These are phyloP conservation scores for Globisporangium sylvaticum DNA, from an alignment of 352 stramenopile species.

Conservation along the genomic window DNA sequence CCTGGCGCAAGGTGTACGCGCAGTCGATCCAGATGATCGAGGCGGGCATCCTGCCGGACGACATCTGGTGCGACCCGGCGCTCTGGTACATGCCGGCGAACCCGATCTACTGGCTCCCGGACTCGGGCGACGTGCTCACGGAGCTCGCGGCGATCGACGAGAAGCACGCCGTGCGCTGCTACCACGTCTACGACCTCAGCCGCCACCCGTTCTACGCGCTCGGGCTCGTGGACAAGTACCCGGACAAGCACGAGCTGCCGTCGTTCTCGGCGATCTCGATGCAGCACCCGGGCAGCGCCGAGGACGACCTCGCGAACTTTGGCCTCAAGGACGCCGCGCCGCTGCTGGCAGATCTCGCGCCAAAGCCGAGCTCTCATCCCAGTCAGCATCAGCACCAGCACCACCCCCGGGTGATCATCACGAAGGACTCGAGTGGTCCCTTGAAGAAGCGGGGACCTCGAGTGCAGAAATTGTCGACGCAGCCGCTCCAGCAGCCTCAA, in stretches of 20 bases:
- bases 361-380: background rate
- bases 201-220: conserved; percentile 23
- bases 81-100: conserved; percentile 45
- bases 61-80: conserved; percentile 39
- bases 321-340: conserved; percentile 6
- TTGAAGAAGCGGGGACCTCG: conserved; percentile 1
- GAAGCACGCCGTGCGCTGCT: conserved; percentile 25
- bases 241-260: conserved; percentile 17
- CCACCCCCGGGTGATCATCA: conserved; percentile 6
- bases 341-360: background rate
- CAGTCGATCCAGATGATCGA: conserved; percentile 46
- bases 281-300: background rate
- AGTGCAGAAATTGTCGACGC: background rate
- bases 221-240: conserved; percentile 19
- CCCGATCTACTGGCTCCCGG: conserved; percentile 37
- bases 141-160: conserved; percentile 27
- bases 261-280: conserved; percentile 13
- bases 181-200: conserved; percentile 19
- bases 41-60: conserved; percentile 25
- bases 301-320: conserved; percentile 13
- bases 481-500: background rate
- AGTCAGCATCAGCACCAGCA: background rate
- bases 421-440: conserved; percentile 8
- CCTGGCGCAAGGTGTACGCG: conserved; percentile 41
- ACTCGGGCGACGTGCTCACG: conserved; percentile 17